Conservation (phyloP, 495 filamentous ascomycete genomes). For the Aspergillus asperescens region DNA sequence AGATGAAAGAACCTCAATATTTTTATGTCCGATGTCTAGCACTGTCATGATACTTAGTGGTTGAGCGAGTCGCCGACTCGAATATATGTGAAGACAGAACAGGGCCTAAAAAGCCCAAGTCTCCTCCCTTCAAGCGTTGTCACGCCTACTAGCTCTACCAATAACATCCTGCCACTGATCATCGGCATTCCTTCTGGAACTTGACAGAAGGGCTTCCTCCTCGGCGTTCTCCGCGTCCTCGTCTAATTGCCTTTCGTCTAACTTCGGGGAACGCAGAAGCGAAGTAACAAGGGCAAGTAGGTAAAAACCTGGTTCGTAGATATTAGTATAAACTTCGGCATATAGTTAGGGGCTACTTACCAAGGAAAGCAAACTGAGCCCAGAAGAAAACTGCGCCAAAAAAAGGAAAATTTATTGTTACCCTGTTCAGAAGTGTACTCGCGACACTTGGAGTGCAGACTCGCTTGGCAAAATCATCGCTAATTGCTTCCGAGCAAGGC, state of each 20-base stretch:
- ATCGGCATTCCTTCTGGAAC: conserved; percentile 69
- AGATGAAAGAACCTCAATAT: no score
- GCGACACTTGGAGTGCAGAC: conserved; percentile 88
- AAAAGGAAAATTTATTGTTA: conserved; percentile 93
- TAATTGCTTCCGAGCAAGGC: conserved; percentile 70
- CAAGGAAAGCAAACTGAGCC: conserved; percentile 89
- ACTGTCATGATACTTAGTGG: neutral
- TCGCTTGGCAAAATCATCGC: conserved; percentile 53
- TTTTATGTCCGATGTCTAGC: neutral
- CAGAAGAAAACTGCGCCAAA: conserved; percentile 93
- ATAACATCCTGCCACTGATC: conserved; percentile 88
- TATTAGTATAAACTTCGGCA: neutral
- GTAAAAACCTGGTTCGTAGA: conserved; percentile 52
- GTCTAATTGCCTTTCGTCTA: conserved; percentile 69
- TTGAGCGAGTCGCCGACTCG: neutral
- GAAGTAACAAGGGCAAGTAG: conserved; percentile 68
- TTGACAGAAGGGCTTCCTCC: conserved; percentile 84
- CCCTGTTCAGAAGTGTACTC: conserved; percentile 86
- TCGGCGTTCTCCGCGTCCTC: conserved; percentile 92
- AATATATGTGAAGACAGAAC: neutral
- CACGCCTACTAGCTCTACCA: conserved; percentile 38
- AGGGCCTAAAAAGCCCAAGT: neutral
- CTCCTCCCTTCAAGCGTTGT: neutral
- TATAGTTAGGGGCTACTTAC: conserved; percentile 27
- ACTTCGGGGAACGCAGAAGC: conserved; percentile 70